Evolutionary conservation across 1,284 basidiomycete species (phyloP).

Genomic region (Ustilago hordei): DNA sequence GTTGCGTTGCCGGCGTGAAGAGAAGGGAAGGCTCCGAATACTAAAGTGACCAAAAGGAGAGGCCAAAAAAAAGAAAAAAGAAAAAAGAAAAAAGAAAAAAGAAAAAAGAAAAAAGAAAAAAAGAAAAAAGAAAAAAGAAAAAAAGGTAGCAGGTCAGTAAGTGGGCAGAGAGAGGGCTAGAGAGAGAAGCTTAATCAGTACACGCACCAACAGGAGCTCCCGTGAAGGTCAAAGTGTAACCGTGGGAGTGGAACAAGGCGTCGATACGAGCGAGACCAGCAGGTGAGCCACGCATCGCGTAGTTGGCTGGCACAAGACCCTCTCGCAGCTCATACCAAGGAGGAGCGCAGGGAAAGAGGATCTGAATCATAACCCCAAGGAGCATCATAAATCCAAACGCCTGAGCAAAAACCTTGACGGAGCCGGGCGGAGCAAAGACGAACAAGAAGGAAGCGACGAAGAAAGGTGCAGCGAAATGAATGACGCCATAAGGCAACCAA

Average conservation of each 20-base stretch:
- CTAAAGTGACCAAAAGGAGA: no score
- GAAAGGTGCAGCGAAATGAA: conserved; percentile 85
- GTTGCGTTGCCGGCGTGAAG: conserved; percentile 92
- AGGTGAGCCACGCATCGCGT: conserved; percentile 86
- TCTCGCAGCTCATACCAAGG: conserved; percentile 98
- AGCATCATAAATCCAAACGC: conserved; percentile 96
- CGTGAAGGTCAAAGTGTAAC: conserved; percentile 87
- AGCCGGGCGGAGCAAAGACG: conserved; percentile 82
- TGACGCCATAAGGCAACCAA: conserved; percentile 94
- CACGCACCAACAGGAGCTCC: conserved; percentile 80
- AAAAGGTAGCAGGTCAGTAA: not conserved
- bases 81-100: no score
- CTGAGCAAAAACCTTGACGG: conserved; percentile 85
- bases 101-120: no score
- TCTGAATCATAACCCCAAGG: conserved; percentile 87
- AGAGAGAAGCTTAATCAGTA: not conserved
- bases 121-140: no score
- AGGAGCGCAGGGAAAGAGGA: conserved; percentile 90
- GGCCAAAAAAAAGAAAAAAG: not conserved
- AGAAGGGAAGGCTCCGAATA: conserved; percentile 96
- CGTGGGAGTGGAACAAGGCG: conserved; percentile 81
- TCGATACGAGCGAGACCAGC: conserved; percentile 94
- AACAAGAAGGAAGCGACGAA: conserved; percentile 77
- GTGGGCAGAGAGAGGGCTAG: not conserved
- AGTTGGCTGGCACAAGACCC: conserved; percentile 93